Base-by-base conservation (phyloP, 228 moss, liverwort and hornwort genomes). In the Sphagnum fallax region DNA sequence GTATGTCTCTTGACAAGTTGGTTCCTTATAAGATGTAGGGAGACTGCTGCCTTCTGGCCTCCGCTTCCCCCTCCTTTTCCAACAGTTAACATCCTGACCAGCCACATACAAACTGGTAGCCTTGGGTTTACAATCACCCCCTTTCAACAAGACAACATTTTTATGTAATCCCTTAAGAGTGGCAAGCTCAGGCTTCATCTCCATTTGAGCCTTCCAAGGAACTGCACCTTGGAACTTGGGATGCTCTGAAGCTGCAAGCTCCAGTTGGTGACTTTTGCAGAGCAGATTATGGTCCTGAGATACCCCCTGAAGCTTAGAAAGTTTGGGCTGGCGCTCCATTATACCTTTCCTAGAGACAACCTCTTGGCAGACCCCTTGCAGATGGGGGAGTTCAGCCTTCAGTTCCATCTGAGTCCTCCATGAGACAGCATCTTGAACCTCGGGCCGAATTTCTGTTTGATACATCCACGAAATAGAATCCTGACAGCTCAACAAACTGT, bases 41-140 rank as follows among this genome's bases (percentile, higher is more conserved):
- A 76, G 74, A 52, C 67, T 70, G 1, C 64, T 49, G 5, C 78
- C 71, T 70, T 74, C 76, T 10, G 76, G 78, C 52, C 51, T 76
- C 65, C 32, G 14, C 14, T 49, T 49, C 49, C 7, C 50, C 48
- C 73, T 79, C 74, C 78, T 67, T 75, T 77, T 80, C 18, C 78
- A 75, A 5, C 68, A 73, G 52, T 67, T 16, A 11, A 12, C 60
- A 13, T 62, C 76, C 65, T 75, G 67, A 4, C 32, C 62, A 32
- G 32, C 32, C 32, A 32, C 32, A 32, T 32, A 32, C 32, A 32
- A 32, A 32, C 55, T 55, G 55, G 55, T 55, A 4, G 12, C 55
- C 55, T 55, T 55, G 12, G 55, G 55, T 32, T 32, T 32, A 32
- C 32, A 32, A 32, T 32, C 32, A 32, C 32, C 32, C 32, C 32